Conservation (phyloP, 1,284 basidiomycete genomes). For the Leccinum cinnamomeum region DNA sequence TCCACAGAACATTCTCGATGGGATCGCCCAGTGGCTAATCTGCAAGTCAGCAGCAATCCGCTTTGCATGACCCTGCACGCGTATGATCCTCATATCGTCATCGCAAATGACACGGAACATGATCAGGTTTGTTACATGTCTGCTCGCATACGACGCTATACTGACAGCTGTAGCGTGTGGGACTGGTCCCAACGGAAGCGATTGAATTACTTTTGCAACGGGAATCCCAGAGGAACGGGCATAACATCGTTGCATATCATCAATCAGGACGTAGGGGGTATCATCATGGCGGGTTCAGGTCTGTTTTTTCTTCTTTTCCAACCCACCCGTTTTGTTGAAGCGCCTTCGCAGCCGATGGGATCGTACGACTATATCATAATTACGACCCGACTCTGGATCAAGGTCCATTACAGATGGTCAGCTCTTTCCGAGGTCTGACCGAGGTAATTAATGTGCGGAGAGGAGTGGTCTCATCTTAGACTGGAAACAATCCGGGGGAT, state of each 20-base stretch:
- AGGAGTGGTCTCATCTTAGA: constrained; percentile 84
- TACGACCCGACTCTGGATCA: constrained; percentile 72
- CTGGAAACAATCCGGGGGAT: constrained; percentile 92
- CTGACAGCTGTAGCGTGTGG: constrained; percentile 66
- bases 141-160: not conserved
- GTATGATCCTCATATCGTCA: constrained; percentile 86
- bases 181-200: constrained; percentile 88
- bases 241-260: constrained; percentile 93
- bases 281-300: constrained; percentile 89
- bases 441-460: constrained; percentile 74
- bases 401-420: constrained; percentile 81
- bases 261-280: constrained; percentile 93
- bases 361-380: constrained; percentile 89
- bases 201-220: constrained; percentile 86
- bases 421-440: constrained; percentile 87
- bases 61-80: constrained; percentile 87
- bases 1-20: constrained; percentile 59
- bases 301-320: constrained; percentile 27
- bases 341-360: constrained; percentile 72
- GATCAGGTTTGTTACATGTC: constrained; percentile 64
- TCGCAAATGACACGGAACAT: constrained; percentile 88
- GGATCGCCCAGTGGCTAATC: constrained; percentile 77
- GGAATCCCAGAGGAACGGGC: constrained; percentile 77
- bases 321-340: constrained; percentile 1
- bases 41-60: constrained; percentile 72